Evolutionary conservation across 2,329 filamentous ascomycete genomes (phyloP), one percentile per base, ranked within the genome.

Genomic region (Rhinocladiella similis): DNA sequence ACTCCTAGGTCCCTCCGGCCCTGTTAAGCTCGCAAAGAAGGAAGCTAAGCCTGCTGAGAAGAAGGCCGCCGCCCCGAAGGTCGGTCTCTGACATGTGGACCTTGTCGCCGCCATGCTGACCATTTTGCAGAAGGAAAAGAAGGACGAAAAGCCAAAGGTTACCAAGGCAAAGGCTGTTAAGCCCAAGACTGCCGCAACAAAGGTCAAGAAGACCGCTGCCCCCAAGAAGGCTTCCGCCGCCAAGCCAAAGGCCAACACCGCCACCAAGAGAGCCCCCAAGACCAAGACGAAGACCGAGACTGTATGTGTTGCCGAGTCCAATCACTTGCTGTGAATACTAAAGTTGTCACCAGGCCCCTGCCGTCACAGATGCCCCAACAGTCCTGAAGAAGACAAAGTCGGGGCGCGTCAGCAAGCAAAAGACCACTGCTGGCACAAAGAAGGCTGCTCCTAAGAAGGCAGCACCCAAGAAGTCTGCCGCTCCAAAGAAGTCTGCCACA

Each of bases 11-110:
- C 82, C 90, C 58, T 96, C 91, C 63, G 91, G 91, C 59, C 89
- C 90, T 65, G 91, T 94, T 76, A 96, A 96, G 87, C 87, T 96
- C 59, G 88, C 88, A 58, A 93, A 93, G 86, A 91, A 91, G 80
- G 81, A 83, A 54, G 68, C 72, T 47, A 73, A 80, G 73, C 72
- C 77, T 52, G 72, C 73, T 57, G 74, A 73, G 70, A 70, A 72
- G 59, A 72, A 74, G 61, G 54, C 67, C 43, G 63, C 66, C 47
- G 62, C 68, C 46, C 51, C 65, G 18, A 71, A 72, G 66, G 69
- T 67, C 52, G 16, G 55, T 62, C 18, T 14, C n/a, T 13, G 6
- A 18, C 6, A 38, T 12, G 14, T 42, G 7, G 1, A 10, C 19
- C 12, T n/a, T 33, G 9, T 25, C 38, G 19, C 5, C 6, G 10